phyloP scores from a whole-genome alignment of 2,329 filamentous ascomycete genomes.

The Trichothecium roseum region DNA sequence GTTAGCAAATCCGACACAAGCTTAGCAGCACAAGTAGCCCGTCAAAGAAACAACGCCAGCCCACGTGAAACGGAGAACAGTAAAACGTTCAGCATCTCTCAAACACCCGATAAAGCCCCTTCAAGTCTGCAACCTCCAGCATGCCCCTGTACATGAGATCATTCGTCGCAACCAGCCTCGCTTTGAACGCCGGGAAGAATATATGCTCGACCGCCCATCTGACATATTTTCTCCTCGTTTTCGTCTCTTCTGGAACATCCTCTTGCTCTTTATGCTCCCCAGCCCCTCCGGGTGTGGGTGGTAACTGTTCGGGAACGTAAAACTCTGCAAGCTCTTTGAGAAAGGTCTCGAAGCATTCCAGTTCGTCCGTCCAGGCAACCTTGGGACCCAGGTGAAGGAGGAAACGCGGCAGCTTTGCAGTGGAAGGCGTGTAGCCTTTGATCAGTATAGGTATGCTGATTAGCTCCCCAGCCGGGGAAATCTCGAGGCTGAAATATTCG shows the following conservation, averaged over 20 bases:
- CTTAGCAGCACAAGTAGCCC: too few species aligned
- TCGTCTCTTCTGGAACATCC: slow-evolving; percentile 37
- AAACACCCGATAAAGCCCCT: slow-evolving; percentile 88
- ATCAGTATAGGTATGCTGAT: slow-evolving; percentile 72
- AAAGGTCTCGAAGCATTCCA: slow-evolving; percentile 75
- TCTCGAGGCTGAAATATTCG: slow-evolving; percentile 85
- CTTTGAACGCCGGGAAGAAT: slow-evolving; percentile 82
- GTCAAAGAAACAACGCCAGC: too few species aligned
- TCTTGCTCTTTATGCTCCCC: slow-evolving; percentile 23
- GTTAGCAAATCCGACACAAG: too few species aligned
- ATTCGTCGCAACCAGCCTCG: slow-evolving; percentile 72
- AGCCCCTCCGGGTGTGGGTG: slow-evolving; percentile 31
- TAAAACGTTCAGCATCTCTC: slow-evolving; percentile 74
- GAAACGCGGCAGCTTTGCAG: slow-evolving; percentile 83
- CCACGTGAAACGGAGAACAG: too few species aligned
- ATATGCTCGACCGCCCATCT: slow-evolving; percentile 69
- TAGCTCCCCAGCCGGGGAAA: slow-evolving; percentile 69
- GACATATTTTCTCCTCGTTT: slow-evolving; percentile 57
- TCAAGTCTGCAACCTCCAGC: slow-evolving; percentile 82
- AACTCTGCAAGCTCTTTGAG: slow-evolving; percentile 80
- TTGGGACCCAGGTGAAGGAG: slow-evolving; percentile 79
- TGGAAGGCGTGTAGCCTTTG: slow-evolving; percentile 77
- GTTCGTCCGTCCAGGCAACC: slow-evolving; percentile 79
- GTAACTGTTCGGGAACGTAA: slow-evolving; percentile 80
- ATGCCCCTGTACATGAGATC: slow-evolving; percentile 63